Base-by-base conservation (phyloP, 2,329 filamentous ascomycete genomes). In the Botrytis sinoallii region DNA sequence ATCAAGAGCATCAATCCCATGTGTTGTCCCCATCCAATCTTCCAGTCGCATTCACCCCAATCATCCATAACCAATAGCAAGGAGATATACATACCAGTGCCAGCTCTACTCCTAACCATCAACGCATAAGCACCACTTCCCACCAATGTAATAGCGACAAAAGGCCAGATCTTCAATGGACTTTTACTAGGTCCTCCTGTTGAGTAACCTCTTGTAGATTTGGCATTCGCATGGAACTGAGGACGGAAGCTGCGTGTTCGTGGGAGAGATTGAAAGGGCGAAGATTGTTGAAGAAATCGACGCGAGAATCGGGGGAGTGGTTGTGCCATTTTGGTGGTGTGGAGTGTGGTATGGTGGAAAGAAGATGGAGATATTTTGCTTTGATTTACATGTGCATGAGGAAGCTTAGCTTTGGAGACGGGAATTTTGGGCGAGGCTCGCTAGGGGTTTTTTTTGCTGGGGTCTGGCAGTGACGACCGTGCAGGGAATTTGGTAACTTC, bases 61-160 rank as follows among this genome's bases (percentile, higher is more conserved):
- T 64, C n/a, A 64, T 64, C 16, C 22, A 52, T 5, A n/a, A 14
- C 29, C 46, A 55, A 59, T 61, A 68, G 63, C 69, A 57, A 9
- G 22, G 7, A 40, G 29, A 52, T 29, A 40, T 8, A 67, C 70
- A 59, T 72, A 72, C 70, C 70, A 79, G 60, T 79, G 80, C 79
- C 85, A 73, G 81, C 81, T 75, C 86, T 84, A 74, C 82, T 83
- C 75, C 84, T 86, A 20, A 88, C 86, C 78, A 89, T 84, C 60
- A 86, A 80, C 61, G 82, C 79, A 82, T 88, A 89, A 67, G 84
- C 82, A 61, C 84, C 85, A 57, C 84, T 84, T 74, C 86, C 85
- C 67, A 84, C 79, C 61, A 84, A 80, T 69, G 85, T 82, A 75
- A 89, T 84, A 38, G 80, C 79, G 40, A 82, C 70, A 73, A 82